Conservation (phyloP, 2,329 filamentous ascomycete genomes). For the Daldinia sp. region DNA sequence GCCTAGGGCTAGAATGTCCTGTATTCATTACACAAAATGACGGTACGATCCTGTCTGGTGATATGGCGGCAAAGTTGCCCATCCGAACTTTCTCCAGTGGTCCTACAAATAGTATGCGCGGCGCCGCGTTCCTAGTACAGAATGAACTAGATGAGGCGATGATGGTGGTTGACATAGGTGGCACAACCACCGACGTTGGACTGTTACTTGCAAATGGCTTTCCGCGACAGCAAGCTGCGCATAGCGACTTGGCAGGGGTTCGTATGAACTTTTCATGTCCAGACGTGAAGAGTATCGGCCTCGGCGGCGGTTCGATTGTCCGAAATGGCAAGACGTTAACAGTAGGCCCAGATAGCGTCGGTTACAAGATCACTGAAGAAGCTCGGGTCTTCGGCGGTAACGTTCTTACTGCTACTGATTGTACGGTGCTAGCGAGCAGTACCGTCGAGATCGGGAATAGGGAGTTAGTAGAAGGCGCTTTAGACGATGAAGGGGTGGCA, state of each 20-base stretch:
- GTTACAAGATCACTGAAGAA: conserved; percentile 62
- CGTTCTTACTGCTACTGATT: conserved; percentile 67
- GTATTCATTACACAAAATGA: conserved; percentile 72
- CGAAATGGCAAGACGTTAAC: conserved; percentile 52
- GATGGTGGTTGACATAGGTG: conserved; percentile 73
- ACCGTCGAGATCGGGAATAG: conserved; percentile 53
- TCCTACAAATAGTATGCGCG: conserved; percentile 70
- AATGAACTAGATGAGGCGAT: conserved; percentile 48
- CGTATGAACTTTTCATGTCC: conserved; percentile 68
- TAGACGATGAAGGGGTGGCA: conserved; percentile 40
- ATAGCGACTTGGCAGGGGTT: conserved; percentile 68
- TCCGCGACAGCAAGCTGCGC: conserved; percentile 68
- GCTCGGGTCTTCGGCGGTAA: conserved; percentile 65
- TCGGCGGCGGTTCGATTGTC: conserved; percentile 67
- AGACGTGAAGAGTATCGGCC: conserved; percentile 66
- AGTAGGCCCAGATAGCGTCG: conserved; percentile 70
- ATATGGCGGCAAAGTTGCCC: conserved; percentile 62
- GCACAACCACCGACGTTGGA: conserved; percentile 72
- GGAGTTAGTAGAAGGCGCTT: conserved; percentile 32
- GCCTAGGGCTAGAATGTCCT: conserved; percentile 60
- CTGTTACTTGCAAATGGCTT: conserved; percentile 68
- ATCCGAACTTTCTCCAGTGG: conserved; percentile 70
- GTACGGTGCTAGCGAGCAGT: conserved; percentile 50
- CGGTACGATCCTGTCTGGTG: conserved; percentile 65
- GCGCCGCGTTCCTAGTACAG: conserved; percentile 66